Conservation (phyloP, 2,329 filamentous ascomycete species). For the Hypoxylon sp. region DNA sequence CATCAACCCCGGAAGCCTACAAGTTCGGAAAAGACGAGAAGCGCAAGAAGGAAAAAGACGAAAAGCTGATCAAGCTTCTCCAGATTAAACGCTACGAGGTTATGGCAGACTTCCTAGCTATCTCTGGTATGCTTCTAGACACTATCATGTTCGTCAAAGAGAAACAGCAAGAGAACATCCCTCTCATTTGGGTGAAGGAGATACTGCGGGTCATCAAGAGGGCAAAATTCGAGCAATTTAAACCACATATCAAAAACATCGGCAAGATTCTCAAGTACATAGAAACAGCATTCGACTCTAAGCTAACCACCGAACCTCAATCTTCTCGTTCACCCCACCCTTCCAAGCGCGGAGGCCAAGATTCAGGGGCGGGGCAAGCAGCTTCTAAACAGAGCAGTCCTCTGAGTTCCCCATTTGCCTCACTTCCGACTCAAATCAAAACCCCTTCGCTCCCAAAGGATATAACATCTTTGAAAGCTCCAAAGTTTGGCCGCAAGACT, state of each 20-base stretch:
- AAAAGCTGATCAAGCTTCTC: constrained; percentile 44
- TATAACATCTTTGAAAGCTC: constrained; percentile 31
- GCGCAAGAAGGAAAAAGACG: constrained; percentile 43
- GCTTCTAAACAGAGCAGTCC: neutral
- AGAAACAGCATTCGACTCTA: constrained; percentile 35
- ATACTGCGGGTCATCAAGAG: constrained; percentile 47
- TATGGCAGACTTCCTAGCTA: constrained; percentile 48
- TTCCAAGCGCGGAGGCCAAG: neutral
- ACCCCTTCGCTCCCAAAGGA: constrained; percentile 33
- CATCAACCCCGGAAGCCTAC: constrained; percentile 51
- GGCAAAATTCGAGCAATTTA: constrained; percentile 41
- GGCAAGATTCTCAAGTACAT: constrained; percentile 50
- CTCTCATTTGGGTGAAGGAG: constrained; percentile 47
- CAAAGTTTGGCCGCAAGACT: constrained; percentile 36
- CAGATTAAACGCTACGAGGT: constrained; percentile 49
- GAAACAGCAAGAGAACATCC: constrained; percentile 46
- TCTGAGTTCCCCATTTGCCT: constrained; percentile 13
- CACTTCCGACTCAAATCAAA: constrained; percentile 33
- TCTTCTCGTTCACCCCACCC: constrained; percentile 3
- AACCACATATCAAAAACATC: constrained; percentile 44
- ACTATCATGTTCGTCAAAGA: constrained; percentile 50
- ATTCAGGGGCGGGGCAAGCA: neutral
- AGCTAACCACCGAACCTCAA: neutral
- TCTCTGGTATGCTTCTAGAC: constrained; percentile 48
- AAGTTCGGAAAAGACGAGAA: constrained; percentile 41